These are phyloP conservation scores for Polytrichum commune DNA, from an alignment of 225 moss, liverwort and hornwort genomes.

Conservation along the genomic window DNA sequence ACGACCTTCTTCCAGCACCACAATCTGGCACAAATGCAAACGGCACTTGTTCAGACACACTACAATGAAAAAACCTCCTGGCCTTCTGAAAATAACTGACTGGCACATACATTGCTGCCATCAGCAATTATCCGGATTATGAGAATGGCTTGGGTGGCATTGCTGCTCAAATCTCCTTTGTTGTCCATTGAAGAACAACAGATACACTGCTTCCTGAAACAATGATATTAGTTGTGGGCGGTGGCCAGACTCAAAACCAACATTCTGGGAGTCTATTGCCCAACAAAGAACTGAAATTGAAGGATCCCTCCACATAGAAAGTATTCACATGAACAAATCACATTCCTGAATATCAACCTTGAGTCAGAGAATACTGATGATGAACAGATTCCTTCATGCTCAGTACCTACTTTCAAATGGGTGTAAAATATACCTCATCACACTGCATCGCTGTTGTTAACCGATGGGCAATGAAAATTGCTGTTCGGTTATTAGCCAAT, in stretches of 20 bases:
- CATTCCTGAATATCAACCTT: too few relatives aligned
- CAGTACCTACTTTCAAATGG: background rate
- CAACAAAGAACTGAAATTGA: too few relatives aligned
- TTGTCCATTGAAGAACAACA: background rate
- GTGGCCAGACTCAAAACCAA: too few relatives aligned
- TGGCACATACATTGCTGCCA: too few relatives aligned
- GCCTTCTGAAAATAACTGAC: background rate
- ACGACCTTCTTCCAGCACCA: constrained; percentile 86
- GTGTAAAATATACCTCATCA: constrained; percentile 65
- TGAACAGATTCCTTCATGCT: constrained; percentile 5
- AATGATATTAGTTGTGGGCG: too few relatives aligned
- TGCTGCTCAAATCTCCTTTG: background rate
- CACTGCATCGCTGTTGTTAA: constrained; percentile 98
- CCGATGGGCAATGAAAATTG: constrained; percentile 96
- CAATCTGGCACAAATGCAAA: constrained; percentile 53
- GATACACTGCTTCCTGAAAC: too few relatives aligned
- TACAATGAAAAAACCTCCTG: background rate
- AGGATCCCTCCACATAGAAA: too few relatives aligned
- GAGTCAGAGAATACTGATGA: background rate
- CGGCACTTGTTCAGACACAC: background rate
- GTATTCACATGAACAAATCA: too few relatives aligned
- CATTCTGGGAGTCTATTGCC: too few relatives aligned
- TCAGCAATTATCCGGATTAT: background rate
- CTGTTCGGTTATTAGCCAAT: constrained; percentile 84
- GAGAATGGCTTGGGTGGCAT: background rate